Evolutionary conservation across 192 early-diverging fungal species (phyloP).

Genomic region (Entomortierella lignicola): DNA sequence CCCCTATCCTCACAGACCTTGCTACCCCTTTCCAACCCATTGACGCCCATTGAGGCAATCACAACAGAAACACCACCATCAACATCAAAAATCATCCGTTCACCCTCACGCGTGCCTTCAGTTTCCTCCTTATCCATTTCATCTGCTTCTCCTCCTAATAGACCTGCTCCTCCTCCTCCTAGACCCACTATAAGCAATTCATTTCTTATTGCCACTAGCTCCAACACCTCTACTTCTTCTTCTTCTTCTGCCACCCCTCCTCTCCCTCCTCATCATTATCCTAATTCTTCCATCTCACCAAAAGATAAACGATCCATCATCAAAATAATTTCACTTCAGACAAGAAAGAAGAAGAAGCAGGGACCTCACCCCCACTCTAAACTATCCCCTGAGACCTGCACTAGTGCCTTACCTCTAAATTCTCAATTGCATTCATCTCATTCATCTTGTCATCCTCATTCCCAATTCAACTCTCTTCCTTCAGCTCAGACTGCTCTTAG

Average conservation of each 20-base stretch:
- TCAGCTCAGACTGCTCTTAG: constrained; percentile 2
- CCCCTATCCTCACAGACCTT: background rate
- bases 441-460: constrained; percentile 3
- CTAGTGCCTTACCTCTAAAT: background rate
- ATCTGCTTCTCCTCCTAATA: constrained; percentile 23
- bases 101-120: constrained; percentile 1
- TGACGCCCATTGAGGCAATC: background rate
- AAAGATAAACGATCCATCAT: background rate
- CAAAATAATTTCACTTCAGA: background rate
- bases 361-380: constrained; percentile 2
- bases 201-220: background rate
- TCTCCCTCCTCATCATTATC: constrained; percentile 2
- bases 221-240: constrained; percentile 3
- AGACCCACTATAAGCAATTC: background rate
- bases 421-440: background rate
- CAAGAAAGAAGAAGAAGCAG: background rate
- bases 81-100: background rate
- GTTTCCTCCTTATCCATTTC: constrained; percentile 23
- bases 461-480: constrained; percentile 7
- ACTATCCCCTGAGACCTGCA: no score
- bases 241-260: background rate
- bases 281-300: background rate
- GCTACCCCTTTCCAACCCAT: background rate
- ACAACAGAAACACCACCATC: background rate
- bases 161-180: constrained; percentile 38